Evolutionary conservation across 148 eudicot species (phyloP).

Genomic region (Chenopodium berlandieri): DNA sequence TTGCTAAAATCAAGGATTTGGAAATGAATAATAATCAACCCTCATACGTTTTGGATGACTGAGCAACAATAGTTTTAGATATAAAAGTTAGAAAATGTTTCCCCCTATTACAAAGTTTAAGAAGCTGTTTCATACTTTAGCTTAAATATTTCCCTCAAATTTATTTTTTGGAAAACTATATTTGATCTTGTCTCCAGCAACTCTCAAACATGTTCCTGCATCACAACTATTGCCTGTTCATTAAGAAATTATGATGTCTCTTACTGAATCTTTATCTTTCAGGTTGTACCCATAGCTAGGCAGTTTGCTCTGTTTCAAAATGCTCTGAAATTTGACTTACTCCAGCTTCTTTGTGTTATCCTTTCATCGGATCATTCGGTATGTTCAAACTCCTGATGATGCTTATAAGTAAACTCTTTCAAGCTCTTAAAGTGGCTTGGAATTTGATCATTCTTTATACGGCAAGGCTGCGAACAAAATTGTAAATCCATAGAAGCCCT

Average conservation of each 20-base stretch:
- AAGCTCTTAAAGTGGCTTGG: not conserved
- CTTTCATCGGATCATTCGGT: constrained; percentile 62
- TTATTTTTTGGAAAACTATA: not conserved
- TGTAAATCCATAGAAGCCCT: not conserved
- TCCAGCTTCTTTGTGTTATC: constrained; percentile 57
- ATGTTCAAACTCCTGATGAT: constrained; percentile 28
- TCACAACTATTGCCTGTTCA: not conserved
- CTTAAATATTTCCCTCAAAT: not conserved
- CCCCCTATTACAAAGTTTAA: not conserved
- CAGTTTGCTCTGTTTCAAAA: constrained; percentile 74
- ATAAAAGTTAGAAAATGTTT: too few relatives aligned
- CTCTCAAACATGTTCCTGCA: not conserved
- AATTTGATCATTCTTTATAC: constrained; percentile 1
- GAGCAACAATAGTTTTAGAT: not conserved
- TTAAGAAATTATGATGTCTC: not conserved
- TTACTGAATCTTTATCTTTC: constrained; percentile 24
- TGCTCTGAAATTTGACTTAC: constrained; percentile 81
- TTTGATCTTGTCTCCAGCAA: not conserved
- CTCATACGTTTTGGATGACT: not conserved
- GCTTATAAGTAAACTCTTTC: not conserved
- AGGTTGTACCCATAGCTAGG: constrained; percentile 61
- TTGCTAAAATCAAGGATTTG: not conserved
- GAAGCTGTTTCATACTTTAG: not conserved
- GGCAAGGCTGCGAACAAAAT: not conserved
- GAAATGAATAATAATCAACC: not conserved